Conservation (phyloP, 352 stramenopile species). For the Phytophthora crassamura region DNA sequence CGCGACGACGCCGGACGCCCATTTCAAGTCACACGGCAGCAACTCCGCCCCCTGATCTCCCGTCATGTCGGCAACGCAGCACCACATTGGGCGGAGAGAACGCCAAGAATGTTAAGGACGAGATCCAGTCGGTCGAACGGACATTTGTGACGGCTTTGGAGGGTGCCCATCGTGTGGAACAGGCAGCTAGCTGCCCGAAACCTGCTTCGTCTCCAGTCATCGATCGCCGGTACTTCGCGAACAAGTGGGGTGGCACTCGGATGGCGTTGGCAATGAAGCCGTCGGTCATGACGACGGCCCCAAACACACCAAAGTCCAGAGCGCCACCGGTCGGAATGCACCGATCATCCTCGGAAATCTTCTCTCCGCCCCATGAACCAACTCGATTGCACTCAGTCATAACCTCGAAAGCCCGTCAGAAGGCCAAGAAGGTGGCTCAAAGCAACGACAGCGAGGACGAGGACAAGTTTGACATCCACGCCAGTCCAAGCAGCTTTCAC, state of each 20-base stretch:
- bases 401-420: neutral
- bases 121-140: conserved; percentile 1
- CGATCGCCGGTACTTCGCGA: conserved; percentile 36
- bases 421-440: neutral
- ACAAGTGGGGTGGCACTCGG: conserved; percentile 21
- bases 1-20: conserved; percentile 17
- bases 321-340: conserved; percentile 9
- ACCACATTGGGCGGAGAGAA: conserved; percentile 17
- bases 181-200: conserved; percentile 30
- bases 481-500: conserved; percentile 9
- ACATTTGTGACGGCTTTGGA: conserved; percentile 15
- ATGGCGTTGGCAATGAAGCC: conserved; percentile 14
- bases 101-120: neutral
- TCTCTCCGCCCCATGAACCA: conserved; percentile 15
- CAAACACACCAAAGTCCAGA: conserved; percentile 17
- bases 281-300: conserved; percentile 17
- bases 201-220: conserved; percentile 21
- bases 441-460: conserved; percentile 29
- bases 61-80: conserved; percentile 7
- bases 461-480: conserved; percentile 23
- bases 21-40: conserved; percentile 8
- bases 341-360: conserved; percentile 25
- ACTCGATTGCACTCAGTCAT: neutral
- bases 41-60: neutral
- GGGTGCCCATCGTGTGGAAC: conserved; percentile 9